Conservation (phyloP, 331 rosid species). For the Pyrus hybrid region DNA sequence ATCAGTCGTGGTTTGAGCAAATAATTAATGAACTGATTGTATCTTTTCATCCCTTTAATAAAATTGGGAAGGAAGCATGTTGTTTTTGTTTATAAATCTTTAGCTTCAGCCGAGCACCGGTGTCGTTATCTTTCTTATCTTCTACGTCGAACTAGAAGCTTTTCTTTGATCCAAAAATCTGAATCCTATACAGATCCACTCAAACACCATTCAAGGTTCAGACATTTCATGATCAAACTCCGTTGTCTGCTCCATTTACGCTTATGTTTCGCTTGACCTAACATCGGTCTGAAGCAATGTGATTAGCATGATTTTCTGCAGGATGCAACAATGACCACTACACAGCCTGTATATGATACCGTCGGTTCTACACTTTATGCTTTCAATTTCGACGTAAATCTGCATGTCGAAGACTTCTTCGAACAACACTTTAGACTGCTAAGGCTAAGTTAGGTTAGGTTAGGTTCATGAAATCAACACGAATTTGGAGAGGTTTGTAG, state of each 20-base stretch:
- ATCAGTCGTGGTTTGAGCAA: constrained; percentile 20
- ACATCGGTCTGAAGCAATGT: neutral
- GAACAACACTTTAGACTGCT: no score
- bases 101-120: neutral
- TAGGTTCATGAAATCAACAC: neutral
- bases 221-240: neutral
- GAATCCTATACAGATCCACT: neutral
- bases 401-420: no score
- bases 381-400: neutral
- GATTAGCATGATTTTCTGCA: constrained; percentile 14
- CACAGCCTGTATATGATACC: constrained; percentile 38
- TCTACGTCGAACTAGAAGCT: neutral
- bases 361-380: neutral
- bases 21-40: constrained; percentile 32
- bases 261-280: neutral
- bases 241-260: neutral
- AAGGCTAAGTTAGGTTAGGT: no score
- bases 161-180: neutral
- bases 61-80: constrained; percentile 6
- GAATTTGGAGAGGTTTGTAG: neutral
- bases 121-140: neutral
- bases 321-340: constrained; percentile 89
- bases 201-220: no score
- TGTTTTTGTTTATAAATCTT: neutral
- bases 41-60: constrained; percentile 23